These are phyloP conservation scores for Mycena metata DNA, from an alignment of 768 basidiomycete species.

Conservation along the genomic window DNA sequence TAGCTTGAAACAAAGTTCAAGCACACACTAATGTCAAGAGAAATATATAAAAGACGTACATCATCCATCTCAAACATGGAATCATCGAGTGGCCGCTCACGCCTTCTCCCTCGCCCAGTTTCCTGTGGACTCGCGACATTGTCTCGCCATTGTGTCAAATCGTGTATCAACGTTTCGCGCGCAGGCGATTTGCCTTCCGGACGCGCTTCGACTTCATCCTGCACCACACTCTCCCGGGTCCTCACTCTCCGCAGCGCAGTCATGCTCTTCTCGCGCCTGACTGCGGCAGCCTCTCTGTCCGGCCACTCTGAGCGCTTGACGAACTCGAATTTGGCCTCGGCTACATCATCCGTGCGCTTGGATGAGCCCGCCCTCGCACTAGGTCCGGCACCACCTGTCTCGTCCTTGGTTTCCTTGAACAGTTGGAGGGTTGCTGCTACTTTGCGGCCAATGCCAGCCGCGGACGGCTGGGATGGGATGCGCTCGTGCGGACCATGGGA, in stretches of 20 bases:
- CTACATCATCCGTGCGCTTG: constrained; percentile 65
- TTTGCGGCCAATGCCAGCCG: constrained; percentile 78
- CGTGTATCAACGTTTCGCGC: constrained; percentile 60
- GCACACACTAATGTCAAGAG: constrained; percentile 43
- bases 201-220: constrained; percentile 47
- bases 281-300: constrained; percentile 79
- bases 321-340: constrained; percentile 81
- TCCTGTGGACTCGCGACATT: constrained; percentile 60
- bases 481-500: constrained; percentile 46
- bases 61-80: constrained; percentile 49
- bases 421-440: constrained; percentile 86
- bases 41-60: constrained; percentile 46
- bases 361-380: constrained; percentile 52
- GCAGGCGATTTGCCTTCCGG: constrained; percentile 53
- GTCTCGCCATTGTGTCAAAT: constrained; percentile 71
- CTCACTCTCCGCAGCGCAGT: constrained; percentile 69
- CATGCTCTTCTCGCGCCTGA: constrained; percentile 77
- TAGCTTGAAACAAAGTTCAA: constrained; percentile 39
- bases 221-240: constrained; percentile 61
- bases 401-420: constrained; percentile 79
- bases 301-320: constrained; percentile 91
- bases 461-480: constrained; percentile 46
- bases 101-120: constrained; percentile 69
- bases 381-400: constrained; percentile 49
- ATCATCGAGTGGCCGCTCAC: constrained; percentile 66